Percentiles rank a stretch among this genome's conserved stretches.
These are phyloP conservation scores for Aspergillus incahuasiensis DNA, from an alignment of 495 filamentous ascomycete species.

Conservation along the genomic window DNA sequence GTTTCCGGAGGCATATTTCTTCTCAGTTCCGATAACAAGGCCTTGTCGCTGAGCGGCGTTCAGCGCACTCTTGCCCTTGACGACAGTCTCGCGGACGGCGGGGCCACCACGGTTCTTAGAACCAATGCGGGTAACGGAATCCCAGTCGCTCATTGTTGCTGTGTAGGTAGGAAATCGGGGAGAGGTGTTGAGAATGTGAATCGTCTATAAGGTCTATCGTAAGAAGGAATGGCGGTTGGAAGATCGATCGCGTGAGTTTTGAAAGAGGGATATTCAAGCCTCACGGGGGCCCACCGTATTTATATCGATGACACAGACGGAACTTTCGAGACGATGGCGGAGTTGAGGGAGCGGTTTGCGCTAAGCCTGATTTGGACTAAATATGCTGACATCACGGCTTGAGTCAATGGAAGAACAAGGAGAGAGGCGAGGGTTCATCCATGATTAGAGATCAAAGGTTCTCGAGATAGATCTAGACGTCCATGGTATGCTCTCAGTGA, in stretches of 20 bases:
- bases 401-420: neutral
- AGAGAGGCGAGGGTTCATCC: neutral
- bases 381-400: constrained; percentile 17
- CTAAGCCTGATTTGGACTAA: constrained; percentile 27
- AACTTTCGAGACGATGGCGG: constrained; percentile 42
- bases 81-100: constrained; percentile 71
- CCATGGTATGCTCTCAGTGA: too few species aligned
- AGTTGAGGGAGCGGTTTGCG: constrained; percentile 23
- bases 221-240: constrained; percentile 9
- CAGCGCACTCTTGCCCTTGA: constrained; percentile 78
- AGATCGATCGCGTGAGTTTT: constrained; percentile 26
- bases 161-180: neutral
- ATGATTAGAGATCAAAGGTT: neutral
- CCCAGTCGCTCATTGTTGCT: constrained; percentile 66
- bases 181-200: constrained; percentile 4
- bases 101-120: constrained; percentile 63
- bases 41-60: constrained; percentile 88
- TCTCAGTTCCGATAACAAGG: constrained; percentile 76
- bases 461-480: too few species aligned
- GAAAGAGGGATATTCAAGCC: constrained; percentile 23
- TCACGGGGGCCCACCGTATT: constrained; percentile 24
- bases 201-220: constrained; percentile 4
- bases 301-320: constrained; percentile 43
- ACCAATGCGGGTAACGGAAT: constrained; percentile 88
- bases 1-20: constrained; percentile 80